Percentiles rank a stretch among this genome's conserved stretches.
phyloP scores from a whole-genome alignment of 2,329 filamentous ascomycete species.

The Aspergillus sclerotialis region DNA sequence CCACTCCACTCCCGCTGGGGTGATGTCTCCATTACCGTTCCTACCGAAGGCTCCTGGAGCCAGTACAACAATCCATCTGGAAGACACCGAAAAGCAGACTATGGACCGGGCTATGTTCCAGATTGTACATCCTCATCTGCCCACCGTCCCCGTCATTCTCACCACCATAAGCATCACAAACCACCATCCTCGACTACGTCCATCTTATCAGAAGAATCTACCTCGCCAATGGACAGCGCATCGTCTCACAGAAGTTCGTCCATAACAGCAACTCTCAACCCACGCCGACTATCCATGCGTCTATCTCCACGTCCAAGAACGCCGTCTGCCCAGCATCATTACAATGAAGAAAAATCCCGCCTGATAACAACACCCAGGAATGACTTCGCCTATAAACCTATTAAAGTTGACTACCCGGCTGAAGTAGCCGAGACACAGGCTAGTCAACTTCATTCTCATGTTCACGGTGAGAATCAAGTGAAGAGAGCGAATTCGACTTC shows the following conservation, averaged over 20 bases:
- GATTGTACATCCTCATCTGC: too few relatives aligned
- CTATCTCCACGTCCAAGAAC: conserved; percentile 17
- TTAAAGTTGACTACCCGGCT: conserved; percentile 22
- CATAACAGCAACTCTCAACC: conserved; percentile 15
- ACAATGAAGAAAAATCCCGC: conserved; percentile 2
- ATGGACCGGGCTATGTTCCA: conserved; percentile 25
- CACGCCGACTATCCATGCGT: conserved; percentile 22
- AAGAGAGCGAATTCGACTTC: conserved; percentile 1
- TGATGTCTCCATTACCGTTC: conserved; percentile 30
- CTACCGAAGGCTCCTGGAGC: conserved; percentile 33
- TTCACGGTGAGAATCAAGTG: too few relatives aligned
- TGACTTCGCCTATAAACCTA: conserved; percentile 29
- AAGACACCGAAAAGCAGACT: conserved; percentile 10
- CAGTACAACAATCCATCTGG: conserved; percentile 24
- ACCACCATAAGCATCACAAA: conserved; percentile 3
- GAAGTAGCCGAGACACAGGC: conserved; percentile 19
- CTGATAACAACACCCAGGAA: conserved; percentile 3
- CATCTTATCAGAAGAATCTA: conserved; percentile 1
- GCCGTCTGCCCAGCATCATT: conserved; percentile 6
- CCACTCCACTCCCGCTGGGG: conserved; percentile 34
- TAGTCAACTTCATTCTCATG: conserved; percentile 1
- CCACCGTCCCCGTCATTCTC: conserved; percentile 2
- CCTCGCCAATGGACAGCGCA: conserved; percentile 10
- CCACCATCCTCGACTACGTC: conserved; percentile 8
- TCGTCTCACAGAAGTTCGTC: conserved; percentile 15